A percentile compares a stretch with the other conserved stretches of the same genome.
These are phyloP conservation scores for Pulveroboletus sp. DNA, from an alignment of 768 basidiomycete species.

Conservation along the genomic window DNA sequence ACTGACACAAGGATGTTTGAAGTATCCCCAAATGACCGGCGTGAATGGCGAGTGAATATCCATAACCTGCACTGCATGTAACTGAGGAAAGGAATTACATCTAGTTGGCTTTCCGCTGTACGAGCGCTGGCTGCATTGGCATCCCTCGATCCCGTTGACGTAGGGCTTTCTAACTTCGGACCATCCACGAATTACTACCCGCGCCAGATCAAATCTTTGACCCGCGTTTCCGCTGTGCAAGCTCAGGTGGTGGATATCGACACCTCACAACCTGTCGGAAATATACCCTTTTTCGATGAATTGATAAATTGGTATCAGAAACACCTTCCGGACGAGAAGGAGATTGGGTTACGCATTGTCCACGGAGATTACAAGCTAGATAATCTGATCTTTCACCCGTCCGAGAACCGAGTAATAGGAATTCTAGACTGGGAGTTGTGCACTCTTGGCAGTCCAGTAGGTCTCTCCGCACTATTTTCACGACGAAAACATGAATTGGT, in stretches of 20 bases:
- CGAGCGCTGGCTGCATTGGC: constrained; percentile 65
- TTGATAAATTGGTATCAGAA: constrained; percentile 72
- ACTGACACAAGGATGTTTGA: constrained; percentile 78
- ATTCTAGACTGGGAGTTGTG: constrained; percentile 98
- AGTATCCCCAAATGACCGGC: constrained; percentile 54
- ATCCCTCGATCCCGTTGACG: constrained; percentile 53
- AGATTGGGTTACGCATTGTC: constrained; percentile 78
- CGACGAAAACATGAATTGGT: background rate
- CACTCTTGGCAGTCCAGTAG: constrained; percentile 86
- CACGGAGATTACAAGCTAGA: constrained; percentile 99
- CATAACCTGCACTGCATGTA: background rate
- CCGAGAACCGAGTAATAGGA: constrained; percentile 87
- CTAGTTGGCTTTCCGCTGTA: constrained; percentile 77
- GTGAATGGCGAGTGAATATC: constrained; percentile 57
- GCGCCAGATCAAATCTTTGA: constrained; percentile 88
- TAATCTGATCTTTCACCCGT: constrained; percentile 92
- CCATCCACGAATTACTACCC: constrained; percentile 83
- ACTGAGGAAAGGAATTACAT: background rate
- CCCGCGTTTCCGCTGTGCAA: constrained; percentile 77
- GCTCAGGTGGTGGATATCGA: constrained; percentile 65
- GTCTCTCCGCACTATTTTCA: constrained; percentile 23
- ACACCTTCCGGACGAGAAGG: constrained; percentile 73
- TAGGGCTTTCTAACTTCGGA: constrained; percentile 72
- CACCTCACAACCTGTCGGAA: constrained; percentile 53
- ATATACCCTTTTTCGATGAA: constrained; percentile 72